Conservation (phyloP, 345 rosid species). For the Erysimum cheiranthoides region DNA sequence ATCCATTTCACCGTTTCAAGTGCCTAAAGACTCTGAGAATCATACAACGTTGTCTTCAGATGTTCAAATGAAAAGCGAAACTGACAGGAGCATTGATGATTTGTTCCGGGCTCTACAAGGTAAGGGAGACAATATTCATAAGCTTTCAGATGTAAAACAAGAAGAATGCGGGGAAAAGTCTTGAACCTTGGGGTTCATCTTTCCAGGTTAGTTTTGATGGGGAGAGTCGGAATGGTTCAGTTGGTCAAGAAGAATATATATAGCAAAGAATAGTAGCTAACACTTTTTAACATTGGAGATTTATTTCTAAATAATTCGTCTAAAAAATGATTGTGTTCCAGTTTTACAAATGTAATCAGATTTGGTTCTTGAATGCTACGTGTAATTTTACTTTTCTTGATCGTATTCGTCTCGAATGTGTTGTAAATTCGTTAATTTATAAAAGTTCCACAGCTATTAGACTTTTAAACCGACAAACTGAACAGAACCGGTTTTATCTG, state of each 20-base stretch:
- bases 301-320: neutral
- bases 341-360: neutral
- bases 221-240: neutral
- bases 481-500: conserved; percentile 8
- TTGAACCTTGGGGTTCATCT: too few relatives aligned
- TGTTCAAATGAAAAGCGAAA: conserved; percentile 12
- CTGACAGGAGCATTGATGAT: conserved; percentile 23
- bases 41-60: conserved; percentile 3
- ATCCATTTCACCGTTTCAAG: neutral
- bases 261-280: neutral
- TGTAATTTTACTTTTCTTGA: conserved; percentile 1
- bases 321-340: neutral
- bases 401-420: neutral
- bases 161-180: neutral
- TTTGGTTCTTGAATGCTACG: neutral
- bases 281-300: neutral
- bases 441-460: neutral
- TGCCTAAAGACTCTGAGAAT: neutral
- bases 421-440: neutral
- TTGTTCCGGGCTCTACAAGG: conserved; percentile 24
- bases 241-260: neutral
- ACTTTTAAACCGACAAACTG: neutral
- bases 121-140: conserved; percentile 27
- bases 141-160: conserved; percentile 36
- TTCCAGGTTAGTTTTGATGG: neutral